Conservation (phyloP, 2,329 filamentous ascomycete genomes). For the Calonectria naviculata region DNA sequence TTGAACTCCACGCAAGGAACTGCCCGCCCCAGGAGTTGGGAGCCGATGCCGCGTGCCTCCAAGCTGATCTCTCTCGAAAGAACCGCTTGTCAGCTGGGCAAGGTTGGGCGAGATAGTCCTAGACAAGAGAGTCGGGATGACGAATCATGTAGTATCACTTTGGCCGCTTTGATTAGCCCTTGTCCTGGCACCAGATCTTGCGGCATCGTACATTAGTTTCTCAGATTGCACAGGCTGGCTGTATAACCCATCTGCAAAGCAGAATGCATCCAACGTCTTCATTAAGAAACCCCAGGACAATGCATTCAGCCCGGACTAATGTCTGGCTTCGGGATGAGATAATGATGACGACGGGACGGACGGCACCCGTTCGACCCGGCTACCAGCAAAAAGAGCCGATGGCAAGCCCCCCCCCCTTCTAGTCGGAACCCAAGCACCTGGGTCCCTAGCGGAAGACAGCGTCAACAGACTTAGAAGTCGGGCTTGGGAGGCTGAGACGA, state of each 20-base stretch:
- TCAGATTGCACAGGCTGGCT: constrained; percentile 28
- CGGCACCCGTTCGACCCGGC: background rate
- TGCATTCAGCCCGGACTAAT: background rate
- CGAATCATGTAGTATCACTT: constrained; percentile 26
- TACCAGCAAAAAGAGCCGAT: background rate
- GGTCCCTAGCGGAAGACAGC: background rate
- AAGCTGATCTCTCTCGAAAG: constrained; percentile 14
- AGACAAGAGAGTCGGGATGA: constrained; percentile 9
- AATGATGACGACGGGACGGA: constrained; percentile 13
- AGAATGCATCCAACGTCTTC: constrained; percentile 1
- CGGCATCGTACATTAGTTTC: constrained; percentile 39
- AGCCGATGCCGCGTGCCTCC: constrained; percentile 34
- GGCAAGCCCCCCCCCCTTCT: background rate
- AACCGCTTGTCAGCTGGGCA: constrained; percentile 17
- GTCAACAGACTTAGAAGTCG: background rate
- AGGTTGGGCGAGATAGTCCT: constrained; percentile 20
- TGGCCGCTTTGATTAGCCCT: constrained; percentile 28
- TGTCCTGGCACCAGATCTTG: constrained; percentile 41
- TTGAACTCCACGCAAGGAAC: constrained; percentile 16
- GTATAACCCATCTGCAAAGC: constrained; percentile 30
- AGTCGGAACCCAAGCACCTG: background rate
- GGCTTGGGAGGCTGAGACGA: constrained; percentile 6
- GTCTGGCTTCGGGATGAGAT: background rate
- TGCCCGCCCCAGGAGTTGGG: constrained; percentile 28
- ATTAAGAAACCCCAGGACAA: background rate